phyloP scores from a whole-genome alignment of 768 basidiomycete species.

The Pleurotus sapidus region DNA sequence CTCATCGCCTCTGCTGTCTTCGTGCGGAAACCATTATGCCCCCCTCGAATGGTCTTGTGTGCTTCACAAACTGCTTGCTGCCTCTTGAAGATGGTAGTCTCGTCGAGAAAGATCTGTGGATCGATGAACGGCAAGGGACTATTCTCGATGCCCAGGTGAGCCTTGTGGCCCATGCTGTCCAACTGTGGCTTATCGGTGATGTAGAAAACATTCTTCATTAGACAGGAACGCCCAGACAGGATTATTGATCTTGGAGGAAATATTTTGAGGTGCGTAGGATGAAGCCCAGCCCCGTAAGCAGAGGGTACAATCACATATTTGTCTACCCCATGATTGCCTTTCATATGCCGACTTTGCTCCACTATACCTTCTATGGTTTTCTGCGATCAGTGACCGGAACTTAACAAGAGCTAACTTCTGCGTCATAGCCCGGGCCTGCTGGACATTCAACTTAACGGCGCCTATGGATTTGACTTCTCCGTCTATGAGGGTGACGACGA shows the following conservation, averaged over 20 bases:
- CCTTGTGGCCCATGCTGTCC: not conserved
- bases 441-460: slow-evolving; percentile 90
- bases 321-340: not conserved
- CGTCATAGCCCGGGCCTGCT: slow-evolving; percentile 72
- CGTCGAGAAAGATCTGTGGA: slow-evolving; percentile 75
- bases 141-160: slow-evolving; percentile 74
- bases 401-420: slow-evolving; percentile 1
- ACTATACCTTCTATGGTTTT: too few relatives aligned
- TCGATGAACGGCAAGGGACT: slow-evolving; percentile 69
- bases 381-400: too few relatives aligned
- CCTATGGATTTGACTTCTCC: slow-evolving; percentile 85
- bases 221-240: slow-evolving; percentile 56
- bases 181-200: slow-evolving; percentile 9
- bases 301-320: not conserved
- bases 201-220: slow-evolving; percentile 66
- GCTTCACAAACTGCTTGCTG: slow-evolving; percentile 86
- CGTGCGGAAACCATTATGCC: slow-evolving; percentile 26
- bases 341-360: too few relatives aligned
- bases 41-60: slow-evolving; percentile 64
- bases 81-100: slow-evolving; percentile 79
- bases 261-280: slow-evolving; percentile 57
- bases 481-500: slow-evolving; percentile 73
- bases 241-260: slow-evolving; percentile 72
- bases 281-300: too few relatives aligned
- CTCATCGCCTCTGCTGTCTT: not conserved